Evolutionary conservation across 495 filamentous ascomycete species (phyloP).

Genomic region (Xylaria scruposa): DNA sequence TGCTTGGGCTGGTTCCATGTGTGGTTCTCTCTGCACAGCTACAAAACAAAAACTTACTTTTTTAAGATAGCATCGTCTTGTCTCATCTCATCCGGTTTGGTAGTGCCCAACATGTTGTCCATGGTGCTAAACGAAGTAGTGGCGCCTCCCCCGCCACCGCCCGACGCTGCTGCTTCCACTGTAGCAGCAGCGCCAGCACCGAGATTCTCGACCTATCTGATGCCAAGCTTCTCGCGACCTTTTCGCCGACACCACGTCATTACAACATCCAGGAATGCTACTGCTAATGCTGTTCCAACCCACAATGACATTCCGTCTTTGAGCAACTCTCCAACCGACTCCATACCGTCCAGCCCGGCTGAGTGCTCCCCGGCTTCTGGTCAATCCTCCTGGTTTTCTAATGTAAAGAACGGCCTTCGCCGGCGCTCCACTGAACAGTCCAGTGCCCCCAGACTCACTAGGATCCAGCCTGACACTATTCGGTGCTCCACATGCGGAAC

Average conservation of each 20-base stretch:
- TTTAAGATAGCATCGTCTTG: not conserved
- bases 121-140: slow-evolving; percentile 20
- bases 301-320: slow-evolving; percentile 38
- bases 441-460: slow-evolving; percentile 36
- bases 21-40: not conserved
- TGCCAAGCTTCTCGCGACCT: slow-evolving; percentile 53
- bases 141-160: slow-evolving; percentile 27
- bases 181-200: slow-evolving; percentile 23
- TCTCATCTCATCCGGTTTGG: not conserved
- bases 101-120: slow-evolving; percentile 25
- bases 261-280: slow-evolving; percentile 6
- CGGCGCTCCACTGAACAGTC: slow-evolving; percentile 23
- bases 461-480: slow-evolving; percentile 57
- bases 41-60: not conserved
- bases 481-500: slow-evolving; percentile 75
- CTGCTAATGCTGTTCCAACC: slow-evolving; percentile 2
- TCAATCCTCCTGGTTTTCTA: slow-evolving; percentile 32
- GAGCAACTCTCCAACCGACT: slow-evolving; percentile 42
- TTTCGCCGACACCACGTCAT: slow-evolving; percentile 48
- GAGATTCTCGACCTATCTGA: slow-evolving; percentile 54
- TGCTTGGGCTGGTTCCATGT: not conserved
- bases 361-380: slow-evolving; percentile 13
- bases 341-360: slow-evolving; percentile 31
- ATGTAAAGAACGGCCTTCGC: slow-evolving; percentile 19
- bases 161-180: slow-evolving; percentile 18